Conservation (phyloP, 2,329 filamentous ascomycete genomes). For the Nigrograna mackinnonii region DNA sequence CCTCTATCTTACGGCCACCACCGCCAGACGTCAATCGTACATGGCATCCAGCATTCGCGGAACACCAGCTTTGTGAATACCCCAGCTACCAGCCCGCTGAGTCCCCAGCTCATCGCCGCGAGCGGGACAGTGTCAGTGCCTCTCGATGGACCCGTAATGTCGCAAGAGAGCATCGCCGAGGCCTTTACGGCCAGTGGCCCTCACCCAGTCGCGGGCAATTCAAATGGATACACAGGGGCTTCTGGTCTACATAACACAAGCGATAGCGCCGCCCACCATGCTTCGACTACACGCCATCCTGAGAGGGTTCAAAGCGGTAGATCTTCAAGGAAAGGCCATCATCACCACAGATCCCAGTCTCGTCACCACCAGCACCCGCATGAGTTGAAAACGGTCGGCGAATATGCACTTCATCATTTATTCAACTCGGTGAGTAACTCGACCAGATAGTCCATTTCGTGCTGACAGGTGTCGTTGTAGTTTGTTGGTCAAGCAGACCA, state of each 20-base stretch:
- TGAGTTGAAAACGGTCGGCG: slow-evolving; percentile 90
- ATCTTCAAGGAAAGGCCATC: slow-evolving; percentile 73
- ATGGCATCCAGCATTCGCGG: slow-evolving; percentile 89
- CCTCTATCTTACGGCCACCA: slow-evolving; percentile 78
- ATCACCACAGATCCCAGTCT: slow-evolving; percentile 74
- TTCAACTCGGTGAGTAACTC: slow-evolving; percentile 74
- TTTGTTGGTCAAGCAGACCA: slow-evolving; percentile 97
- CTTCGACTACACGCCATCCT: slow-evolving; percentile 34
- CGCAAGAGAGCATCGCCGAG: slow-evolving; percentile 42
- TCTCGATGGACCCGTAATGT: slow-evolving; percentile 46
- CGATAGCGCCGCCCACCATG: slow-evolving; percentile 16
- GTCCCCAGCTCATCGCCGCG: slow-evolving; percentile 78
- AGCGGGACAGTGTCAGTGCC: slow-evolving; percentile 22
- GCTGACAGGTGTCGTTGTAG: slow-evolving; percentile 40
- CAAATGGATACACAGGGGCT: slow-evolving; percentile 14
- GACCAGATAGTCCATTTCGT: background rate
- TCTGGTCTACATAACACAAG: slow-evolving; percentile 7
- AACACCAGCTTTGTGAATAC: slow-evolving; percentile 86
- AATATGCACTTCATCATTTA: slow-evolving; percentile 94
- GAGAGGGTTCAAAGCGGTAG: slow-evolving; percentile 58
- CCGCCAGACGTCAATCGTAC: slow-evolving; percentile 94
- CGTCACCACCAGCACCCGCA: slow-evolving; percentile 66
- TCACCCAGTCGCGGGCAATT: slow-evolving; percentile 12
- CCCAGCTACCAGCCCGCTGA: slow-evolving; percentile 77
- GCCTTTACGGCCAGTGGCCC: slow-evolving; percentile 35